Evolutionary conservation across 1,284 basidiomycete species (phyloP), one percentile per base, ranked within the genome.

Genomic region (Tilletiopsis washingtonensis): DNA sequence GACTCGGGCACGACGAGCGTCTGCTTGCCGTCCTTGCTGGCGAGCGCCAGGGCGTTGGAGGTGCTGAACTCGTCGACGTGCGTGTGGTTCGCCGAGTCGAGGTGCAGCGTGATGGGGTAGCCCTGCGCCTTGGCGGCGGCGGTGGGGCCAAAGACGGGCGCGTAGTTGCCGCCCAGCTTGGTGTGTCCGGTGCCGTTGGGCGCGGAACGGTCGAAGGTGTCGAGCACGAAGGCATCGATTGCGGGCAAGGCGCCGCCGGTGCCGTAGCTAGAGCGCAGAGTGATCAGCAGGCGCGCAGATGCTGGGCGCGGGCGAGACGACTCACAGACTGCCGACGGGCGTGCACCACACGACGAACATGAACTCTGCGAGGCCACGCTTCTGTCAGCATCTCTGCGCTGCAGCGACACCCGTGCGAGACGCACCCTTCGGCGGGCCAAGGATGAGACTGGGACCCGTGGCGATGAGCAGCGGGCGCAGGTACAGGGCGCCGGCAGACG

Each of bases 111-210:
- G 60, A 75, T 74, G 14, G 64, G 57, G 47, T 68, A 75, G 25
- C 74, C 74, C 6, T 57, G 56, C 49, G 69, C 62, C 63, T 74
- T 74, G 7, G 71, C 73, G 1, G 48, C 56, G 2, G 56, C 53
- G 19, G 66, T 66, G 23, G 63, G 68, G 9, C 44, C 53, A 43
- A 71, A 72, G 23, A 72, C 69, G 11, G 72, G 70, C 4, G 62
- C 72, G 41, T 74, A 74, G 57, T 74, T 74, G 37, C 72, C 72
- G 19, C 64, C 71, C 7, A 74, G 63, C 57, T 74, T 74, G 49
- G 60, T 64, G 45, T 65, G 56, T 15, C 70, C 68, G 2, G 62
- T 71, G 2, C 69, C 69, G 45, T 54, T 56, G 19, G 72, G 70
- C 6, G 73, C 73, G 1, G 71, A 64, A 15, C 73, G 62, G 56